Conservation (phyloP, 495 filamentous ascomycete species). For the Mycothermus thermophilus region DNA sequence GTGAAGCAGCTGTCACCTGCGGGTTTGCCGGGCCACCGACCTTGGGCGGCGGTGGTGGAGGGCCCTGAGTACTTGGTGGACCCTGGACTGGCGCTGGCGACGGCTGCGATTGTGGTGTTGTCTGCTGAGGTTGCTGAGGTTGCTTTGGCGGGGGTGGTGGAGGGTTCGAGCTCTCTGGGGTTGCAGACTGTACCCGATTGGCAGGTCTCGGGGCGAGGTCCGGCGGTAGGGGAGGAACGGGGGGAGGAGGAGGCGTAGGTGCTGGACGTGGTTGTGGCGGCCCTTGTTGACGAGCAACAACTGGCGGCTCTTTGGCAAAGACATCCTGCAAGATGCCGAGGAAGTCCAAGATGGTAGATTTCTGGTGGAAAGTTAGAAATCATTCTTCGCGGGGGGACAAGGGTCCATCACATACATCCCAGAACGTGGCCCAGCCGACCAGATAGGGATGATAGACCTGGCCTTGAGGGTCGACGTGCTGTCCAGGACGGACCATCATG, state of each 20-base stretch:
- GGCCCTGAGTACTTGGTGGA: conserved; percentile 20
- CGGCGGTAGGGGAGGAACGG: conserved; percentile 29
- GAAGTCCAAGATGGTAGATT: conserved; percentile 68
- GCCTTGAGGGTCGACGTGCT: conserved; percentile 91
- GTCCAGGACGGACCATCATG: conserved; percentile 81
- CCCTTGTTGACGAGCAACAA: conserved; percentile 57
- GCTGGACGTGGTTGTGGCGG: conserved; percentile 26
- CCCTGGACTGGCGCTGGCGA: too few species aligned
- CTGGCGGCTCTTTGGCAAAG: conserved; percentile 89
- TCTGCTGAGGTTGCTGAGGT: conserved; percentile 9
- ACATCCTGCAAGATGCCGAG: conserved; percentile 70
- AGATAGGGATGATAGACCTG: conserved; percentile 93
- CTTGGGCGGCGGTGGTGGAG: conserved; percentile 24
- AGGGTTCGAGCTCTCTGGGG: conserved; percentile 13
- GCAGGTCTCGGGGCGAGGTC: conserved; percentile 14
- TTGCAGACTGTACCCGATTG: conserved; percentile 3
- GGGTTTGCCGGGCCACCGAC: conserved; percentile 16
- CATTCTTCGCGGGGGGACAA: neutral
- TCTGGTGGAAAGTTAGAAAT: conserved; percentile 35
- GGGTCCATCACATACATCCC: conserved; percentile 57
- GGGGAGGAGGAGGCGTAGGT: conserved; percentile 20
- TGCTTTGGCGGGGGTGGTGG: conserved; percentile 34
- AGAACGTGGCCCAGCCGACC: conserved; percentile 72
- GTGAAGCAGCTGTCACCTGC: too few species aligned
- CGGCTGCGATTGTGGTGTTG: conserved; percentile 1